A percentile compares a stretch with the other conserved stretches of the same genome.
Evolutionary conservation across 2,329 filamentous ascomycete genomes (phyloP).

Genomic region (Neobulgaria alba): DNA sequence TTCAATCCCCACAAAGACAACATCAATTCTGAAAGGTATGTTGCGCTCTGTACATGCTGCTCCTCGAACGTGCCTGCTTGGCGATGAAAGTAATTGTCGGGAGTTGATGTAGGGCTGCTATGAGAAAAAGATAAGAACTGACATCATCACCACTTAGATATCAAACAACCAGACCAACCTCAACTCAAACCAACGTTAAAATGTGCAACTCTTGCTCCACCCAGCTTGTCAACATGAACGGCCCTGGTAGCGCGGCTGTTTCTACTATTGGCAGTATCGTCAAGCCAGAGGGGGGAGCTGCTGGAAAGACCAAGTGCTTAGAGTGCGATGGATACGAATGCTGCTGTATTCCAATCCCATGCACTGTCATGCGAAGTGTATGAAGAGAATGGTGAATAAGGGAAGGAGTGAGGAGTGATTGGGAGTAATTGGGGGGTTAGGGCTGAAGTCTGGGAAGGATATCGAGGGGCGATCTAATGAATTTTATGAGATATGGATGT

Average conservation of each 20-base stretch:
- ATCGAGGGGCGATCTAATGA: no score
- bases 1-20: no score
- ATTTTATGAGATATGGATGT: no score
- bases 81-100: no score
- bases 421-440: conserved; percentile 1
- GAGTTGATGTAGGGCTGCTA: no score
- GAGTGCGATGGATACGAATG: conserved; percentile 43
- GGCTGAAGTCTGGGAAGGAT: neutral
- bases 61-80: no score
- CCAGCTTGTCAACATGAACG: conserved; percentile 34
- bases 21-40: no score
- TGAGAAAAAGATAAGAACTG: no score
- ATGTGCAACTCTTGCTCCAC: conserved; percentile 30
- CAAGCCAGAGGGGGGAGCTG: conserved; percentile 37
- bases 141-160: neutral
- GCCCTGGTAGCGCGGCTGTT: conserved; percentile 40
- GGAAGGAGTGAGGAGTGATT: neutral
- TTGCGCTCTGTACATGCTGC: no score
- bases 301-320: conserved; percentile 39
- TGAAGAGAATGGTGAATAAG: neutral
- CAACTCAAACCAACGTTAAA: conserved; percentile 1
- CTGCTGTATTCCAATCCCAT: conserved; percentile 46
- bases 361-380: conserved; percentile 37
- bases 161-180: no score
- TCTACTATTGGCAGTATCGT: conserved; percentile 42